Conservation (phyloP, 257 asterid species). For the Capsicum rhomboideum region DNA sequence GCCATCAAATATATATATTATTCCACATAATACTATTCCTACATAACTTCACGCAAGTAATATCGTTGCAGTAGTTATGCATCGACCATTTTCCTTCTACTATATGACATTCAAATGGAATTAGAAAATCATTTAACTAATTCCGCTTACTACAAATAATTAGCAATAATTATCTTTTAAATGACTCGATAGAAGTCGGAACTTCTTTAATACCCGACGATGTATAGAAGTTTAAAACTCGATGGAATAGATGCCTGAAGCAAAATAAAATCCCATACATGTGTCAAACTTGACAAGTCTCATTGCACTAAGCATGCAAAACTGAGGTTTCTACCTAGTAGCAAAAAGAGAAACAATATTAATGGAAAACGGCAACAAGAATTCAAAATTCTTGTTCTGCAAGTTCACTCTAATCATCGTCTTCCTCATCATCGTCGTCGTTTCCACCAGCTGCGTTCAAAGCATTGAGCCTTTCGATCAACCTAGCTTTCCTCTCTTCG, state of each 20-base stretch:
- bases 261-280: background rate
- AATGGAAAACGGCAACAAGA: background rate
- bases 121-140: background rate
- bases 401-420: slow-evolving; percentile 30
- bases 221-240: background rate
- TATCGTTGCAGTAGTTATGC: too few relatives aligned
- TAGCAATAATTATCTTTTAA: background rate
- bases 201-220: background rate
- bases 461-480: slow-evolving; percentile 71
- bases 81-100: too few relatives aligned
- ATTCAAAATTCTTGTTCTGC: background rate
- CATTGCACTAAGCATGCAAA: background rate
- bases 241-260: background rate
- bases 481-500: slow-evolving; percentile 56
- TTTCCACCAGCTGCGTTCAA: slow-evolving; percentile 52
- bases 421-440: slow-evolving; percentile 38
- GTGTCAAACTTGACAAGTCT: background rate
- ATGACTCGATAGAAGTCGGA: background rate
- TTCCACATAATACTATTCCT: too few relatives aligned
- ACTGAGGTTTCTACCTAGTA: background rate
- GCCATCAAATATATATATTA: too few relatives aligned
- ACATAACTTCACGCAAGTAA: too few relatives aligned
- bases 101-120: too few relatives aligned
- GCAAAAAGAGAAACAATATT: background rate
- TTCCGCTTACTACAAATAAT: background rate